These are phyloP conservation scores for Ophiosphaerella narmari DNA, from an alignment of 2,329 filamentous ascomycete species.

Conservation along the genomic window DNA sequence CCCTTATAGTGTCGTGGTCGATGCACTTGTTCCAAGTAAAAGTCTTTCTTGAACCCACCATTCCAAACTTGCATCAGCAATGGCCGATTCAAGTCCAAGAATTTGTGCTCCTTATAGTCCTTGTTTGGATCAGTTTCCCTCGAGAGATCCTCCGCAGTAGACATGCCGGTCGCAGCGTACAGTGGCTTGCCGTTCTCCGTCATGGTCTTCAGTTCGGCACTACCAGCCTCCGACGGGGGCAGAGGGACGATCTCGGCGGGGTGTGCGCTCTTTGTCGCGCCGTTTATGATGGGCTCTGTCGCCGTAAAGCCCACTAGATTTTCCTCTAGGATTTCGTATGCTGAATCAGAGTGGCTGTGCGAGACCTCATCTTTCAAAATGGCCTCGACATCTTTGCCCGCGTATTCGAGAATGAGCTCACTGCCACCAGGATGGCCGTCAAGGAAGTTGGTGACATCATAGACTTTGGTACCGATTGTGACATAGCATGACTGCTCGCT, in stretches of 20 bases:
- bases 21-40: conserved; percentile 96
- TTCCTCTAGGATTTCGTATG: conserved; percentile 95
- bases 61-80: conserved; percentile 86
- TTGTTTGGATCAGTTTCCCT: conserved; percentile 76
- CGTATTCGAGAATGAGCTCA: conserved; percentile 87
- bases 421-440: conserved; percentile 88
- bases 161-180: conserved; percentile 78
- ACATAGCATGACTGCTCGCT: conserved; percentile 87
- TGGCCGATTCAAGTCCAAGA: conserved; percentile 84
- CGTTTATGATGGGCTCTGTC: conserved; percentile 60
- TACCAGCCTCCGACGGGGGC: conserved; percentile 55
- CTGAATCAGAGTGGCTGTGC: conserved; percentile 84
- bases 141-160: conserved; percentile 81
- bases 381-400: conserved; percentile 79
- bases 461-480: conserved; percentile 85
- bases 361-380: conserved; percentile 84
- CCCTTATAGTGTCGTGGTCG: conserved; percentile 94
- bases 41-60: conserved; percentile 89
- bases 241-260: conserved; percentile 59
- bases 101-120: conserved; percentile 92
- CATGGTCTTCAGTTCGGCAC: conserved; percentile 56
- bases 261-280: conserved; percentile 53
- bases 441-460: conserved; percentile 91
- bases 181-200: conserved; percentile 51
- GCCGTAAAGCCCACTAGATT: conserved; percentile 80